Evolutionary conservation across 148 eudicot genomes (phyloP).

Genomic region (Selenicereus undatus): DNA sequence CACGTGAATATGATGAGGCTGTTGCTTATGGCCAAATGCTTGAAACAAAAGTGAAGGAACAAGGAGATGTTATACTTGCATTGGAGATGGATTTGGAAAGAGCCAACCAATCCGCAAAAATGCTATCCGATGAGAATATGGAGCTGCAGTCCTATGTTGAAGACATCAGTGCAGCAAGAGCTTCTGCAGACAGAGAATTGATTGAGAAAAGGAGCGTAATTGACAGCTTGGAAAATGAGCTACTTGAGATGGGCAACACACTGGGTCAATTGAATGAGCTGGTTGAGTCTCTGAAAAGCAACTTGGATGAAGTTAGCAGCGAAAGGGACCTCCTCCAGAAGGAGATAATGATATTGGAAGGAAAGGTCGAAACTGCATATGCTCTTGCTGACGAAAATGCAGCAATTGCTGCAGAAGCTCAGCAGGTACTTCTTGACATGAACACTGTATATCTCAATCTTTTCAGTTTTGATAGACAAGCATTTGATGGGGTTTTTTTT

Average conservation of each 20-base stretch:
- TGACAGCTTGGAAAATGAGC: conserved; percentile 58
- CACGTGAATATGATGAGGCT: conserved; percentile 52
- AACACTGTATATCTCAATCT: conserved; percentile 6
- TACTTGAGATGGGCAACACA: conserved; percentile 49
- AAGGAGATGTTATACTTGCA: conserved; percentile 38
- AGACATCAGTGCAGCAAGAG: conserved; percentile 42
- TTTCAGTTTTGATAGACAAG: conserved; percentile 7
- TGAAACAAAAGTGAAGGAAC: conserved; percentile 58
- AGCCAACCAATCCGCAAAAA: conserved; percentile 34
- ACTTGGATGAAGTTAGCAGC: conserved; percentile 41
- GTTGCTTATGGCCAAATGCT: conserved; percentile 37
- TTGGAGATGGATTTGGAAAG: conserved; percentile 51
- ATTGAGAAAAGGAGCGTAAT: conserved; percentile 39
- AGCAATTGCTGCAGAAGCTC: conserved; percentile 73
- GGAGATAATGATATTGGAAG: conserved; percentile 44
- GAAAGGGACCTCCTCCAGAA: conserved; percentile 54
- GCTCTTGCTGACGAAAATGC: conserved; percentile 79
- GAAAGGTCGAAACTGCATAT: conserved; percentile 68
- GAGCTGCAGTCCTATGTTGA: conserved; percentile 39
- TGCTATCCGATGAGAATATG: conserved; percentile 44
- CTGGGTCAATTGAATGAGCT: conserved; percentile 43
- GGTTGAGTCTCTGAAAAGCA: conserved; percentile 49
- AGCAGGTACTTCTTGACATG: conserved; percentile 46
- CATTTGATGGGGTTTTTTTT: background rate
- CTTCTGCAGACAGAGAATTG: conserved; percentile 48